Evolutionary conservation across 1,284 basidiomycete genomes (phyloP), one percentile per base, ranked within the genome.

Genomic region (Rhodotorula sp.): DNA sequence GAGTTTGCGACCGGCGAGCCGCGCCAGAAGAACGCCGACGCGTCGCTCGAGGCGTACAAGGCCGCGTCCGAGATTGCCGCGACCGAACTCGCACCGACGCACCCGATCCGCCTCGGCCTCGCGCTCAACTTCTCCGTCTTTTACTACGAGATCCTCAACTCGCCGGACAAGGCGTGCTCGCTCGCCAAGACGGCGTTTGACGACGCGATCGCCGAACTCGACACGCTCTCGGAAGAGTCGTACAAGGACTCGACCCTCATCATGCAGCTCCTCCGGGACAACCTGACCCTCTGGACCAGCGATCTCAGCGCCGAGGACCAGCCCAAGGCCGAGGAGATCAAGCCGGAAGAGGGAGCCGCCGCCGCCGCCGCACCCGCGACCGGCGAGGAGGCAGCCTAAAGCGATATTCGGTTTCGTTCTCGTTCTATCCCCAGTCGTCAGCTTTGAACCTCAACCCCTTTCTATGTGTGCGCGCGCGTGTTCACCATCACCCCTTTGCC

Each of bases 131-230:
- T 84, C 79, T 83, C 81, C 62, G 83, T 84, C 62, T 84, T 84
- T 80, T 84, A 84, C 81, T 84, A 84, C 80, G 83, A 84, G 78
- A 83, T 83, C 75, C 81, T 84, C 72, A 83, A 83, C 80, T 80
- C 80, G 71, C 83, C 83, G 73, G 83, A 84, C 80, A 82, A 82
- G 75, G 83, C 83, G 58, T 79, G 78, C 74, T 61, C 68, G 34
- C 81, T 84, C 70, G 83, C 83, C 76, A 84, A 84, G 79, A 82
- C 83, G 78, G 83, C 83, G 18, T 84, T 84, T 75, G 83, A 84
- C 77, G 83, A 84, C 75, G 83, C 83, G 54, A 84, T 84, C 70
- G 83, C 83, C 65, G 83, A 84, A 80, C 80, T 84, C 76, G 83
- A 84, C 81, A 84, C 83, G 23, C 81, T 84, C 51, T 81, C 80